These are phyloP conservation scores for Penicillium sclerotigenum DNA, from an alignment of 2,329 filamentous ascomycete species.

Conservation along the genomic window DNA sequence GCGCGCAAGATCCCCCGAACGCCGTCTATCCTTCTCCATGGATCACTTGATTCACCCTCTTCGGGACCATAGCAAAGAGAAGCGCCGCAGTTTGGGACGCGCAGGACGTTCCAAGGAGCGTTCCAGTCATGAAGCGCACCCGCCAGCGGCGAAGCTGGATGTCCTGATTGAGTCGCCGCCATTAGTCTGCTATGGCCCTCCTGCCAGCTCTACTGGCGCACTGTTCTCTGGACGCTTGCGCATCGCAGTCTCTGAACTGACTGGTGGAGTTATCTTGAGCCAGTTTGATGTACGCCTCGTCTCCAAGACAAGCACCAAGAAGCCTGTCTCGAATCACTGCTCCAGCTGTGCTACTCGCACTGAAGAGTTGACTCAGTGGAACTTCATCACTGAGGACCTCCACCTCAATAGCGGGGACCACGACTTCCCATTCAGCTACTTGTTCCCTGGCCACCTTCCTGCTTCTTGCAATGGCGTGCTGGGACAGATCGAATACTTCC, in stretches of 20 bases:
- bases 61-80: constrained; percentile 42
- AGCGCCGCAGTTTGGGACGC: constrained; percentile 38
- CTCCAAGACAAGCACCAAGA: constrained; percentile 71
- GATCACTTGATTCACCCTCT: constrained; percentile 45
- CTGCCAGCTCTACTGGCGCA: constrained; percentile 74
- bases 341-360: constrained; percentile 68
- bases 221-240: constrained; percentile 80
- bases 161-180: constrained; percentile 80
- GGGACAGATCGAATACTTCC: constrained; percentile 72
- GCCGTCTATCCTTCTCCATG: constrained; percentile 43
- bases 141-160: constrained; percentile 52
- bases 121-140: constrained; percentile 27
- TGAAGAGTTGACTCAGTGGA: constrained; percentile 75
- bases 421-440: constrained; percentile 81
- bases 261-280: constrained; percentile 61
- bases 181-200: constrained; percentile 74
- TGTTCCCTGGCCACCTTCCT: constrained; percentile 82
- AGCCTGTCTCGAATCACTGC: constrained; percentile 77
- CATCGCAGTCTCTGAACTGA: constrained; percentile 64
- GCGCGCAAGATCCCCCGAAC: constrained; percentile 37
- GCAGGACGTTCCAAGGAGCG: constrained; percentile 40
- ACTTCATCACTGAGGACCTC: constrained; percentile 61
- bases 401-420: constrained; percentile 57
- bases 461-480: constrained; percentile 74
- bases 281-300: constrained; percentile 70